Evolutionary conservation across 768 basidiomycete genomes (phyloP), one percentile per base, ranked within the genome.

Genomic region (Erythrobasidium yunnanense): DNA sequence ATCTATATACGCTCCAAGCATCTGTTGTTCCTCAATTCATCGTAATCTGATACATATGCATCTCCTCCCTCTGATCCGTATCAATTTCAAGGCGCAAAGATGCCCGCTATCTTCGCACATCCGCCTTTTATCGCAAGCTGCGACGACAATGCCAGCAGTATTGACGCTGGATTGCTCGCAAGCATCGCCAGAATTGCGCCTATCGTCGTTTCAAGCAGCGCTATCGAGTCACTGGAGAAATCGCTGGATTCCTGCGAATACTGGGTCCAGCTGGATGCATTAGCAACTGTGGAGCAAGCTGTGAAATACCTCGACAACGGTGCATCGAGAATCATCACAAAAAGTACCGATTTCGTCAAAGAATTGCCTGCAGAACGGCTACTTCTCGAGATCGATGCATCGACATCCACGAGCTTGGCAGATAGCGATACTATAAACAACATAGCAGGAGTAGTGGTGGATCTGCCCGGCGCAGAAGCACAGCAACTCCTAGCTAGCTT

Each of bases 171-270:
- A n/a, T n/a, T n/a, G n/a, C n/a, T n/a, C 63, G 70, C 78, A 22
- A 81, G 85, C 2, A 81, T 90, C 65, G 77, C 81, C 56, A 84
- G 90, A 20, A 83, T 95, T 51, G 86, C 86, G 0, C 89, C 92
- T 7, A 74, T 93, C 51, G 74, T 85, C 55, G 80, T 80, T 8
- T 33, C 67, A n/a, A 29, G 42, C 6, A 46, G 45, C 23, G 67
- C 25, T 35, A 25, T 74, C 46, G 54, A 58, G 20, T 51, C 66
- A 77, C 67, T 73, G 73, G 6, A 77, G 74, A 49, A 71, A 71
- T 52, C 76, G 75, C 38, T 74, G 72, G 58, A 71, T 69, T 68
- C 70, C 25, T 72, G 74, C 75, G 75, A 76, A 78, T 55, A 71
- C 71, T 68, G 73, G 72, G 47, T 84, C 70, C 83, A 87, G 60